Evolutionary conservation across 2,329 filamentous ascomycete species (phyloP).

Genomic region (Fusarium domesticum): DNA sequence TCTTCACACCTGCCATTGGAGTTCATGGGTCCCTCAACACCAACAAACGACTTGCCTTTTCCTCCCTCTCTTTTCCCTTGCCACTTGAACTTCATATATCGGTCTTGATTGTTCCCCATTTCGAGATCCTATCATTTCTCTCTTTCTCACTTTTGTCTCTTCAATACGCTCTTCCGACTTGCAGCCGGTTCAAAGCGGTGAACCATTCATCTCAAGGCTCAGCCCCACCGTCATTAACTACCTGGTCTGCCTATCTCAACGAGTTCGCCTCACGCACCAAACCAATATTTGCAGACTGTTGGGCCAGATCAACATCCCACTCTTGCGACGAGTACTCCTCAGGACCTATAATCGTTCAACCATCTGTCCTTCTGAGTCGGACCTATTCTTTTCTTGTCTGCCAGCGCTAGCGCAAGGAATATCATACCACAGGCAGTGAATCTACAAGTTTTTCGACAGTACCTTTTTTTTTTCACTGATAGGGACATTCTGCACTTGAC

Average conservation of each 20-base stretch:
- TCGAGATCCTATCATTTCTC: not conserved
- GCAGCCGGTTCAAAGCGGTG: conserved; percentile 2
- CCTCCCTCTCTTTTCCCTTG: conserved; percentile 5
- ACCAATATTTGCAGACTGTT: too few species aligned
- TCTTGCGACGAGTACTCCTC: too few species aligned
- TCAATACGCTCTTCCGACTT: not conserved
- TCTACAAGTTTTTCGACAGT: not conserved
- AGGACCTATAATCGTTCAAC: too few species aligned
- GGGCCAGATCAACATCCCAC: too few species aligned
- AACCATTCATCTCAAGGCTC: conserved; percentile 2
- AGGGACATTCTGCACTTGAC: not conserved
- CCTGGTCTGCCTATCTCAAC: conserved; percentile 11
- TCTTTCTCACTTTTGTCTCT: not conserved
- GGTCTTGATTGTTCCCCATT: not conserved
- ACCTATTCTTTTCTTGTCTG: not conserved
- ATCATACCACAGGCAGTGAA: not conserved
- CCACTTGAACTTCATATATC: not conserved
- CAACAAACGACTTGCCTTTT: conserved; percentile 4
- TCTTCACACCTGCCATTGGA: not conserved
- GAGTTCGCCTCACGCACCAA: not conserved
- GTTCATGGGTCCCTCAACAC: conserved; percentile 13
- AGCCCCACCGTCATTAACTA: conserved; percentile 13
- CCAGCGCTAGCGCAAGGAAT: too few species aligned
- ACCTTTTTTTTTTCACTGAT: not conserved
- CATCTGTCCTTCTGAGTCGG: not conserved